Base-by-base conservation (phyloP, 345 rosid species). In the Syzygium oleosum region DNA sequence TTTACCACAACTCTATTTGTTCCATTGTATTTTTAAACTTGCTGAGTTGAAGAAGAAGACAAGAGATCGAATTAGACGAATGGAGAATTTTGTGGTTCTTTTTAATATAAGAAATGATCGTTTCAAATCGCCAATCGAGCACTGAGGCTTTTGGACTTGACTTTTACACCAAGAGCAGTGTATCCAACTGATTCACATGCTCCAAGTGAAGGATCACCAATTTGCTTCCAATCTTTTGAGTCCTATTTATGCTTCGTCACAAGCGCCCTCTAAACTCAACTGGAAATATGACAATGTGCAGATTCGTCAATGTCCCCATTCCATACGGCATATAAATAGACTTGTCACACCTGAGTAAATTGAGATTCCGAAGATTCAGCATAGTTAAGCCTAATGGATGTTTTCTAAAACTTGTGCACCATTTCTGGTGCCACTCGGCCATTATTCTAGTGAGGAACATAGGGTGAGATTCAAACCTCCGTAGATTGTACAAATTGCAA, bases 401-500 rank as follows among this genome's bases (percentile, higher is more conserved):
- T 3, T 55, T 54, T 55, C 0, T 21, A 0, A 55, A 12, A 3
- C 2, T 22, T 22, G 27, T 4, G 27, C 59, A 21, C 2, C 9
- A 22, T 61, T 55, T 55, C 4, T 7, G 27, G 59, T 55, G 59
- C 25, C 59, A 55, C 59, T 17, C 9, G 22, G 11, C 10, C 5
- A 55, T 22, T 55, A 21, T 22, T 55, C 59, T 21, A 55, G 1
- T 22, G 11, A 55, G 25, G 27, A 55, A 55, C 59, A 55, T 0
- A 55, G 59, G 27, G 27, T 8, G 59, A 55, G 59, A 22, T 55
- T 55, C 25, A 17, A 55, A 17, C 21, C 55, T 53, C 21, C 2
- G 6, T 14, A 14, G 29, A 59, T 27, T 59, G 68, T 1, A 27
- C 4, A 59, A 27, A 7, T 27, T 59, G 34, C 16, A 59, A 59